phyloP scores from a whole-genome alignment of 495 filamentous ascomycete genomes.

The Lasiosphaeria miniovina region DNA sequence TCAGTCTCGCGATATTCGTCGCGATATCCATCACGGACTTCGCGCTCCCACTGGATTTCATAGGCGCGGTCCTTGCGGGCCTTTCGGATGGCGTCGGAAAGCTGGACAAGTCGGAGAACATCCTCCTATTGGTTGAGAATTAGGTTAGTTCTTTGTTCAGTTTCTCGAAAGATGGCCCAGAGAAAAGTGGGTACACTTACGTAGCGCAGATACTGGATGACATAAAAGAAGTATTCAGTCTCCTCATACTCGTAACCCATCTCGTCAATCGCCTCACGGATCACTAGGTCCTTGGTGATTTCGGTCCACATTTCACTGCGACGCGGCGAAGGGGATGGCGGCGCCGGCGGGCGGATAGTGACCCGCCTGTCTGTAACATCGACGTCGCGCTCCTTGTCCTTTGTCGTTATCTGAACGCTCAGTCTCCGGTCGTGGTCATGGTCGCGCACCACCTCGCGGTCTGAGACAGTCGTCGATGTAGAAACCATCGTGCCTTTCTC shows the following conservation, averaged over 20 bases:
- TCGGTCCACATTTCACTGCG: constrained; percentile 89
- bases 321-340: constrained; percentile 34
- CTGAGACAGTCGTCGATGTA: constrained; percentile 28
- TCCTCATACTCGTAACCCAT: constrained; percentile 89
- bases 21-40: constrained; percentile 58
- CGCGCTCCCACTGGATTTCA: constrained; percentile 79
- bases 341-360: constrained; percentile 28
- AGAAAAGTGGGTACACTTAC: constrained; percentile 51
- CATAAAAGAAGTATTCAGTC: constrained; percentile 83
- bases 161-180: constrained; percentile 3
- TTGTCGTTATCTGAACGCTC: constrained; percentile 45
- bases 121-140: constrained; percentile 62
- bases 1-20: constrained; percentile 28
- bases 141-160: constrained; percentile 15
- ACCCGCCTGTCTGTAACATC: constrained; percentile 47
- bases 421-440: constrained; percentile 31
- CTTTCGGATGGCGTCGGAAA: constrained; percentile 77
- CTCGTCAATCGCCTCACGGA: constrained; percentile 80
- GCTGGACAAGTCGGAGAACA: constrained; percentile 74
- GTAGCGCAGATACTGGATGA: constrained; percentile 85
- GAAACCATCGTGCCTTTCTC: constrained; percentile 26
- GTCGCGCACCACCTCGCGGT: constrained; percentile 32
- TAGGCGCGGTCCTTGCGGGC: constrained; percentile 71
- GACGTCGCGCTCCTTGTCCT: constrained; percentile 39
- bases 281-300: constrained; percentile 90